Conservation (phyloP, 257 asterid genomes). For the Petunia axillaris region DNA sequence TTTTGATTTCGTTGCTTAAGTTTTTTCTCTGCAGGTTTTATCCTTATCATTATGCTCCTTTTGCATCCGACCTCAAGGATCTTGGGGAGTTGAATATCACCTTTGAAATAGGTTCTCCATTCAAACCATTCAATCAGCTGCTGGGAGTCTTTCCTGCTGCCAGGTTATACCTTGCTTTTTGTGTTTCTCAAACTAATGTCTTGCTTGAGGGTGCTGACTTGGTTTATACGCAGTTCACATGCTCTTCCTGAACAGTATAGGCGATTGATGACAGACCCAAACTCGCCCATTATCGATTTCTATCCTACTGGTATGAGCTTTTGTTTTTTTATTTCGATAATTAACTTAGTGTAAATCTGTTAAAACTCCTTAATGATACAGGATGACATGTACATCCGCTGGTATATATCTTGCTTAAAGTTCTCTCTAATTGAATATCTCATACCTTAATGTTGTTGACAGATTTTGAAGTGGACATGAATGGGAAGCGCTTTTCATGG, state of each 20-base stretch:
- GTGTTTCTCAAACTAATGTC: conserved; percentile 14
- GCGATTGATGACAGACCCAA: conserved; percentile 89
- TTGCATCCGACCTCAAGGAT: conserved; percentile 93
- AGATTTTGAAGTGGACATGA: conserved; percentile 98
- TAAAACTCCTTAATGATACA: conserved; percentile 6
- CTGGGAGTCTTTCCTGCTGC: conserved; percentile 98
- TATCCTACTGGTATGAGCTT: conserved; percentile 76
- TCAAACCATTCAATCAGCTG: conserved; percentile 93
- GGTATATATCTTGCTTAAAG: conserved; percentile 11
- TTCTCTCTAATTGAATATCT: background rate
- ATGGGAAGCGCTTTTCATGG: conserved; percentile 94
- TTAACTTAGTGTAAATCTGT: conserved; percentile 5
- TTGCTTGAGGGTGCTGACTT: conserved; percentile 39
- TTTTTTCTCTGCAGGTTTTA: conserved; percentile 70
- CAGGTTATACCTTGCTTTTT: conserved; percentile 55
- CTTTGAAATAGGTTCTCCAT: conserved; percentile 88
- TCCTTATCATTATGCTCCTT: conserved; percentile 98
- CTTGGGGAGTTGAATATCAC: conserved; percentile 68
- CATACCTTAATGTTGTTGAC: conserved; percentile 33
- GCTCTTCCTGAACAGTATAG: conserved; percentile 89
- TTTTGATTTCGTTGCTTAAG: conserved; percentile 30
- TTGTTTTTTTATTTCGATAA: conserved; percentile 5
- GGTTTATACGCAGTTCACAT: conserved; percentile 72
- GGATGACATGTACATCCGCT: background rate
- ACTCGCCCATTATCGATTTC: conserved; percentile 88